phyloP scores from a whole-genome alignment of 345 rosid genomes.

The Hirschfeldia incana region DNA sequence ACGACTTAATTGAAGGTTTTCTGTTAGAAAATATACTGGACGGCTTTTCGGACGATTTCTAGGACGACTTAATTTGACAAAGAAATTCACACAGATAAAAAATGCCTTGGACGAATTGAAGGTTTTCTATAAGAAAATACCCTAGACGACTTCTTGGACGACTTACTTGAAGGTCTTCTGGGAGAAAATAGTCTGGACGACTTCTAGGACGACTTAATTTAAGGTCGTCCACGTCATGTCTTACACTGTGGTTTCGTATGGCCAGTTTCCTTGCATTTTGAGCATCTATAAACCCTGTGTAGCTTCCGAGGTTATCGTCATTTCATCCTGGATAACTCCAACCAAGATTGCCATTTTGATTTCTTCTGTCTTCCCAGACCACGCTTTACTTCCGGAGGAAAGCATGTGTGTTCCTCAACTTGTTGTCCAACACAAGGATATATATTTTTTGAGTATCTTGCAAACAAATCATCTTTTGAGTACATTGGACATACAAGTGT shows the following conservation, averaged over 20 bases:
- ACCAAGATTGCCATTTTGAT: not conserved
- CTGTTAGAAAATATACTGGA: too few relatives aligned
- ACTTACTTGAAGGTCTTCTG: too few relatives aligned
- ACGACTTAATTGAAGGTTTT: too few relatives aligned
- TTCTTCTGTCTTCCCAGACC: not conserved
- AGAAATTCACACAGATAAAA: too few relatives aligned
- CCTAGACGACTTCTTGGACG: not conserved
- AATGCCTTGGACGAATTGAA: too few relatives aligned
- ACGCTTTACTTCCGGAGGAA: not conserved
- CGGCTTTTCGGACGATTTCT: too few relatives aligned
- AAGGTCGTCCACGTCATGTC: too few relatives aligned
- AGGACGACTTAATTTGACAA: too few relatives aligned
- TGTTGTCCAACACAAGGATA: not conserved
- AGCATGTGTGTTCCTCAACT: not conserved
- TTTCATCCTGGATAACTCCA: not conserved
- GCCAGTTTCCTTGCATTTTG: not conserved
- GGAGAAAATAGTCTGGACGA: too few relatives aligned
- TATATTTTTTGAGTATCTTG: not conserved
- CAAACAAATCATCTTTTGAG: not conserved
- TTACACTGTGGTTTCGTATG: not conserved
- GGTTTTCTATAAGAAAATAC: too few relatives aligned
- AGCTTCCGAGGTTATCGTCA: not conserved
- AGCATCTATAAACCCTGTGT: not conserved
- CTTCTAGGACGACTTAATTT: too few relatives aligned
- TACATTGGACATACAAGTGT: not conserved